Percentiles rank a stretch among this genome's conserved stretches.
Evolutionary conservation across 78 protist genomes (phyloP).

Genomic region (Chrysochromulina tobinii): DNA sequence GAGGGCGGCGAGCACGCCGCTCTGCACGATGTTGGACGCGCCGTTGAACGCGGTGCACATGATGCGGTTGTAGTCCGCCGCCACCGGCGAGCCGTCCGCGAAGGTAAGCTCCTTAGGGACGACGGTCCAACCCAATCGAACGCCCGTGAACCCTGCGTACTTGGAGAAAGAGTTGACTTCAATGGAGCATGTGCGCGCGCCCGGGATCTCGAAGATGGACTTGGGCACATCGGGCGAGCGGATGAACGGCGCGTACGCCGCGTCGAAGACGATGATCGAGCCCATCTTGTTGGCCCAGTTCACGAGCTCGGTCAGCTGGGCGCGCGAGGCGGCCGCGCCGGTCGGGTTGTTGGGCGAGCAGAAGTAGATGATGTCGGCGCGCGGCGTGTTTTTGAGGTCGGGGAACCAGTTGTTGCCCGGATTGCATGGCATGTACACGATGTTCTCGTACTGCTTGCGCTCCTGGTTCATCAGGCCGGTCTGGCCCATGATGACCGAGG

Average conservation of each 20-base stretch:
- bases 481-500: constrained; percentile 28
- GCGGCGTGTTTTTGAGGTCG: neutral
- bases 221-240: neutral
- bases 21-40: constrained; percentile 12
- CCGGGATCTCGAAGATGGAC: constrained; percentile 16
- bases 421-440: constrained; percentile 34
- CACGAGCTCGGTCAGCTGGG: constrained; percentile 6
- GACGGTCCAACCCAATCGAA: constrained; percentile 26
- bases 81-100: constrained; percentile 19
- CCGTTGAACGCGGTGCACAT: constrained; percentile 30
- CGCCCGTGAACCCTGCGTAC: constrained; percentile 38
- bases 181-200: neutral
- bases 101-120: neutral
- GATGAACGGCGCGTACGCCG: constrained; percentile 28
- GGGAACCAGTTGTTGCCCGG: constrained; percentile 21
- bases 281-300: neutral
- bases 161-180: constrained; percentile 34
- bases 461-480: neutral
- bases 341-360: constrained; percentile 43
- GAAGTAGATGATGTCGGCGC: constrained; percentile 23
- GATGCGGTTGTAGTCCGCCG: constrained; percentile 20
- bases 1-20: constrained; percentile 18
- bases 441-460: neutral
- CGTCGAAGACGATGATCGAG: constrained; percentile 33
- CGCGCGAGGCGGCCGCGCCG: constrained; percentile 19